A percentile compares a stretch with the other conserved stretches of the same genome.
These are phyloP conservation scores for Excoecaria agallocha DNA, from an alignment of 345 rosid genomes.

Conservation along the genomic window DNA sequence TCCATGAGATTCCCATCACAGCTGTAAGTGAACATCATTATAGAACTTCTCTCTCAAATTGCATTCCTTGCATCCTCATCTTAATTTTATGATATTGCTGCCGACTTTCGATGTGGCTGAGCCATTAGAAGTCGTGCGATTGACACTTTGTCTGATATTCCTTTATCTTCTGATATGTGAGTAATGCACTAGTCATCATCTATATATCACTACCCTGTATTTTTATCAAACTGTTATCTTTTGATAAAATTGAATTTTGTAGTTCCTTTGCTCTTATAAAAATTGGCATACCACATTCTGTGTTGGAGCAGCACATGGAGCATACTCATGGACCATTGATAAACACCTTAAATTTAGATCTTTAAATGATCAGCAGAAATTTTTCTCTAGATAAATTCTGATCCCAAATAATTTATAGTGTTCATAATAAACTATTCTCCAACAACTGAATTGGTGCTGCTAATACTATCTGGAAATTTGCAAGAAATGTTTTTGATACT, in stretches of 20 bases:
- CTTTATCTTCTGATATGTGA: conserved; percentile 2
- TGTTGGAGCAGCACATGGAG: neutral
- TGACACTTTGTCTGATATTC: neutral
- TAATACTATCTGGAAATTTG: neutral
- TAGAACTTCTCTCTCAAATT: neutral
- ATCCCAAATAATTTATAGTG: neutral
- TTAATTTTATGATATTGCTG: neutral
- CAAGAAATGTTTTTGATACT: neutral
- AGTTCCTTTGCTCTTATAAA: conserved; percentile 3
- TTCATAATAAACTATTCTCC: neutral
- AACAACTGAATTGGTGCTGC: neutral
- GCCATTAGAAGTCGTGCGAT: neutral
- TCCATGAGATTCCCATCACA: conserved; percentile 77
- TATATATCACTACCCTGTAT: neutral
- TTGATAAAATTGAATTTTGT: neutral
- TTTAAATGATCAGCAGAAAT: neutral
- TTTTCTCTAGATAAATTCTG: neutral
- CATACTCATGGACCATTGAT: neutral
- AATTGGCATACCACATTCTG: neutral
- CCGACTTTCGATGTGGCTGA: neutral
- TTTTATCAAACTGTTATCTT: neutral
- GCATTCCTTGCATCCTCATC: neutral
- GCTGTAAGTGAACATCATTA: conserved; percentile 46
- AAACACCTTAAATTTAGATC: neutral
- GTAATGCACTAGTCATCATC: neutral